Base-by-base conservation (phyloP, 2,329 filamentous ascomycete genomes). In the Aureobasidium uvarum region DNA sequence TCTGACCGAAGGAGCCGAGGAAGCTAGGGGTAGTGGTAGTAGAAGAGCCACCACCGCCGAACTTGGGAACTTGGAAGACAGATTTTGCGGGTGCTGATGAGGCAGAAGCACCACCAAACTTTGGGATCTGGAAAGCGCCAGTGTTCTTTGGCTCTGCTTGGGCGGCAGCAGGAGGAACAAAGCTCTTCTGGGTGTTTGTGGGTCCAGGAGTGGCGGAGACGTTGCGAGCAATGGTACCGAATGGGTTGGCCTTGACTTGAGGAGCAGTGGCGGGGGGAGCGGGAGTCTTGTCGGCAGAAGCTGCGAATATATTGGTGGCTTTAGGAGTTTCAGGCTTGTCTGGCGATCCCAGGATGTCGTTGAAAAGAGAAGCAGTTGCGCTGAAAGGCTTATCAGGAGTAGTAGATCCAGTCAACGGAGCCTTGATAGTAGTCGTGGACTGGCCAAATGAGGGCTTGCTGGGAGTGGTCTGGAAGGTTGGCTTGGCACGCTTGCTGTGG, bases 1-100 rank as follows among this genome's bases (percentile, higher is more conserved):
- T 71, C 41, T 68, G 68, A 31, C 75, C 74, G 67, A 82, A 82
- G 8, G 80, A 74, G 20, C 74, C 73, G 62, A 80, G 71, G 69
- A 81, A 81, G 66, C 78, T 74, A 6, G 48, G 39, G 18, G 58
- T 13, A 18, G 45, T 20, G 28, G 62, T 13, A 18, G 43, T 58
- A 41, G 36, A 23, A 11, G 43, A 36, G 13, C 60, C 62, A n/a
- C 63, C 66, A n/a, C 63, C 66, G n/a, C 43, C 46, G n/a, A 43
- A 50, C 36, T 51, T 50, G 11, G 43, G 43, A 10, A 66, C 8
- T 13, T 62, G 71, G 69, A 81, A 81, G 66, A 78, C 73, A 8
- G 48, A 36, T 23, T 45, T 10, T 11, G 46, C 4, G n/a, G 62
- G n/a, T 23, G 52, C 31, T 20, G 36, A 23, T 18, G 43, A 25